Evolutionary conservation across 352 stramenopile species (phyloP), one percentile per base, ranked within the genome.

Genomic region (Halophytophthora polymorphica): DNA sequence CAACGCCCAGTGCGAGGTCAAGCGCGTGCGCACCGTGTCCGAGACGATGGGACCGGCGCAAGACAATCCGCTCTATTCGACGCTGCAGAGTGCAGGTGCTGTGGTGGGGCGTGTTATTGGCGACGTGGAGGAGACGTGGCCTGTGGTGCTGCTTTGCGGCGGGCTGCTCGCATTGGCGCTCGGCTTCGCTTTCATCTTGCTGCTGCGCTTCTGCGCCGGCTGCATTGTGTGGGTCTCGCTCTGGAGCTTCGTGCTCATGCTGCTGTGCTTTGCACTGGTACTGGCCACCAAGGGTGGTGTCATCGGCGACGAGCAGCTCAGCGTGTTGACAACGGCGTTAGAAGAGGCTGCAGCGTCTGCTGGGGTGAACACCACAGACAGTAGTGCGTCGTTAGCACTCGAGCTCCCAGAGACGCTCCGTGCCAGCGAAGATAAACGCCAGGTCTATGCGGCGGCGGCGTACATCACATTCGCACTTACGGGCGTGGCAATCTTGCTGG

Each of bases 1-100:
- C 6, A 90, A 90, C 50, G 53, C 55, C 45, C 78, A 90, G 50
- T 96, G 86, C 47, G 73, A 93, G 49, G 69, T 90, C 18, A 90
- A 91, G 52, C 56, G 71, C 42, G 75, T 88, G 17, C 53, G 69
- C 15, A 83, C 73, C 3, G 70, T 73, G 40, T 77, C 69, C 1
- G 71, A 88, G 21, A 57, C 78, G 1, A 66, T 73, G 3, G 75
- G 69, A 0, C 77, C 81, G 6, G 82, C 80, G 1, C 78, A 90
- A 31, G 43, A 70, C 7, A 88, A 94, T 36, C 83, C 83, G 34
- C 62, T 96, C 15, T 92, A 88, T 47, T 70, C 86, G 15, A 70
- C 77, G 33, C 45, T 93, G 15, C 77, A 90, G 41, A 81, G 73
- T 0, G 53, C 62, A 2, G 70, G 61, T 8, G 64, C 80, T 1